Percentiles rank a stretch among this genome's conserved stretches.
These are phyloP conservation scores for Aegilops speltoides DNA, from an alignment of 176 grass and related monocot genomes.

Conservation along the genomic window DNA sequence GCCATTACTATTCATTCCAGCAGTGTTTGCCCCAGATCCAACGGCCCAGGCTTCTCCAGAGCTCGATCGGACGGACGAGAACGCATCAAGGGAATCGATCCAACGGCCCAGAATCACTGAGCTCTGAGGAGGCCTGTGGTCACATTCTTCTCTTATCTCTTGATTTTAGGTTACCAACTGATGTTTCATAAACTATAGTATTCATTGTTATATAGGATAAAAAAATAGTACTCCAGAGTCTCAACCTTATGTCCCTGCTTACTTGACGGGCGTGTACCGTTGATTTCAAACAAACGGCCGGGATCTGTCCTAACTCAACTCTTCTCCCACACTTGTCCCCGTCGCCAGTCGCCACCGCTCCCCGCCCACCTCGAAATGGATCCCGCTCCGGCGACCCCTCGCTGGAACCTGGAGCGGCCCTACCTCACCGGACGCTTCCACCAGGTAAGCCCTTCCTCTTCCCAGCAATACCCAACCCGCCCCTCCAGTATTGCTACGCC, in stretches of 20 bases:
- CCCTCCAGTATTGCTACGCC: neutral
- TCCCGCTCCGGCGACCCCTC: conserved; percentile 61
- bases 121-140: too few species aligned
- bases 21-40: too few species aligned
- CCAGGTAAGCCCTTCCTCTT: conserved; percentile 47
- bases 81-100: too few species aligned
- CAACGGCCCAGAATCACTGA: too few species aligned
- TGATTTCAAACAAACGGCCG: neutral
- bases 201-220: too few species aligned
- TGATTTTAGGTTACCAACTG: too few species aligned
- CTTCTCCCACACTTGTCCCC: neutral
- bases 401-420: conserved; percentile 88
- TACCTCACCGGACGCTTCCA: conserved; percentile 92
- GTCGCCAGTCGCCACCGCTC: neutral
- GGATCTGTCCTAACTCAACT: neutral
- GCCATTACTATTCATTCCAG: too few species aligned
- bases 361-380: conserved; percentile 35
- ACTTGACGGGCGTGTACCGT: neutral
- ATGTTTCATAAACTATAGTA: too few species aligned
- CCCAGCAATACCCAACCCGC: neutral
- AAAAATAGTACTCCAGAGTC: too few species aligned
- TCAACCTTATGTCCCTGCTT: neutral
- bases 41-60: too few species aligned
- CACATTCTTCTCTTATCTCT: too few species aligned
- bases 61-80: too few species aligned